Evolutionary conservation across 768 basidiomycete genomes (phyloP).

Genomic region (Kwoniella botswanensis): DNA sequence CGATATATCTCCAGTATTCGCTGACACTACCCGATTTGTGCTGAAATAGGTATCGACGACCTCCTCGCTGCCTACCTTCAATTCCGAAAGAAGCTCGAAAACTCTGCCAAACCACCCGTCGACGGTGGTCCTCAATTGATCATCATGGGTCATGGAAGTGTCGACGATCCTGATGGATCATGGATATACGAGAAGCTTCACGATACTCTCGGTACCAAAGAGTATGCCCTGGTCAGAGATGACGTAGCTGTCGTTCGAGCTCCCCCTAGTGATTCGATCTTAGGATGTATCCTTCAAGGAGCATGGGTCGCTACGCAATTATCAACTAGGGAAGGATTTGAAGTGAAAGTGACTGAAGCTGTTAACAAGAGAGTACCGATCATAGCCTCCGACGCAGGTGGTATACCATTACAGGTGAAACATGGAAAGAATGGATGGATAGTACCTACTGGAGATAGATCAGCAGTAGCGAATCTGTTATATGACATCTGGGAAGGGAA

Average conservation of each 20-base stretch:
- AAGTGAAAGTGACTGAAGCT: conserved; percentile 91
- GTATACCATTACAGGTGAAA: conserved; percentile 89
- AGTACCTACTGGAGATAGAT: conserved; percentile 76
- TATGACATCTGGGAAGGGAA: conserved; percentile 79
- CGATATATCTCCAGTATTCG: neutral
- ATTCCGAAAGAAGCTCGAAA: conserved; percentile 71
- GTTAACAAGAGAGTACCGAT: conserved; percentile 86
- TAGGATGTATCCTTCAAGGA: conserved; percentile 87
- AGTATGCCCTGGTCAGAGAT: conserved; percentile 44
- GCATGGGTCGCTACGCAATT: conserved; percentile 88
- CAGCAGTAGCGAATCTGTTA: conserved; percentile 74
- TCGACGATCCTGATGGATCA: conserved; percentile 88
- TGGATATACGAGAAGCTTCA: conserved; percentile 53
- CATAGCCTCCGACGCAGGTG: conserved; percentile 82
- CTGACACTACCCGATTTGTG: neutral
- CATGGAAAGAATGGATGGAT: conserved; percentile 88
- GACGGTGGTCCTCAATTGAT: conserved; percentile 57
- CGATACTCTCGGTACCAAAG: conserved; percentile 43
- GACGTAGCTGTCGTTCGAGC: conserved; percentile 74
- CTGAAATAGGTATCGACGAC: conserved; percentile 49
- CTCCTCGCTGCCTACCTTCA: conserved; percentile 75
- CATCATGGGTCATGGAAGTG: conserved; percentile 78
- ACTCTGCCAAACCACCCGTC: conserved; percentile 25
- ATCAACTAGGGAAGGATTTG: conserved; percentile 89
- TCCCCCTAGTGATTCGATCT: conserved; percentile 71